Evolutionary conservation across 2,329 filamentous ascomycete species (phyloP).

Genomic region (Leptographium flavum): DNA sequence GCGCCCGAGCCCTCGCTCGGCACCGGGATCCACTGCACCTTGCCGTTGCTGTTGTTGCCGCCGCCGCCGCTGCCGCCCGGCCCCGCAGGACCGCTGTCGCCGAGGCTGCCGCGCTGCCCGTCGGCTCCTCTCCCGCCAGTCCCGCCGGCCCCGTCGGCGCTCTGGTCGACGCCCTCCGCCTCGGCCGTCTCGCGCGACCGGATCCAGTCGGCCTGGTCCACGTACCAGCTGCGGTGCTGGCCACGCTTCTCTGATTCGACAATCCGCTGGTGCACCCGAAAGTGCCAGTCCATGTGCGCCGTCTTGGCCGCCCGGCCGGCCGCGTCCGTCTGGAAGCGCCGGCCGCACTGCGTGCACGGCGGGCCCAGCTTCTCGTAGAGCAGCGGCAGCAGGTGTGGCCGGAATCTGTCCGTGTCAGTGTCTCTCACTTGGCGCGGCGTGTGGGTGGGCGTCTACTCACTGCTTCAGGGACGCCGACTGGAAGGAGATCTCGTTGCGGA

Average conservation of each 20-base stretch:
- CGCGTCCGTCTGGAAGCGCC: conserved; percentile 65
- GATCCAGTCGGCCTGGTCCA: conserved; percentile 88
- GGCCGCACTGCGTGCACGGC: conserved; percentile 81
- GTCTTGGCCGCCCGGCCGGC: conserved; percentile 77
- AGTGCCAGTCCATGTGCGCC: conserved; percentile 96
- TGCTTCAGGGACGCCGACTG: conserved; percentile 58
- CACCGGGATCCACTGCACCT: conserved; percentile 64
- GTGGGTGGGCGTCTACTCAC: conserved; percentile 29
- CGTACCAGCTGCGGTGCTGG: conserved; percentile 88
- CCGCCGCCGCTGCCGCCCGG: conserved; percentile 9
- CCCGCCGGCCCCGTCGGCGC: conserved; percentile 19
- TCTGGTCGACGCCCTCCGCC: conserved; percentile 18
- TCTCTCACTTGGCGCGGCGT: neutral
- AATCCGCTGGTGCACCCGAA: conserved; percentile 80
- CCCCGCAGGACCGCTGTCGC: conserved; percentile 13
- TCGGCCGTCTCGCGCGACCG: conserved; percentile 59
- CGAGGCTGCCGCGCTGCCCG: conserved; percentile 14
- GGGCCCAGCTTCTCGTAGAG: conserved; percentile 73
- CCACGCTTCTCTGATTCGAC: conserved; percentile 74
- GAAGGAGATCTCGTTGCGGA: conserved; percentile 39
- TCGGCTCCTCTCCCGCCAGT: conserved; percentile 9
- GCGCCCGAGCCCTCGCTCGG: conserved; percentile 63
- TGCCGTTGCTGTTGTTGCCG: conserved; percentile 24
- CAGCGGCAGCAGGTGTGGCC: conserved; percentile 43
- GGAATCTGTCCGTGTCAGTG: conserved; percentile 36